Conservation (phyloP, 164 flowering plant genomes). For the Vitis riparia region DNA sequence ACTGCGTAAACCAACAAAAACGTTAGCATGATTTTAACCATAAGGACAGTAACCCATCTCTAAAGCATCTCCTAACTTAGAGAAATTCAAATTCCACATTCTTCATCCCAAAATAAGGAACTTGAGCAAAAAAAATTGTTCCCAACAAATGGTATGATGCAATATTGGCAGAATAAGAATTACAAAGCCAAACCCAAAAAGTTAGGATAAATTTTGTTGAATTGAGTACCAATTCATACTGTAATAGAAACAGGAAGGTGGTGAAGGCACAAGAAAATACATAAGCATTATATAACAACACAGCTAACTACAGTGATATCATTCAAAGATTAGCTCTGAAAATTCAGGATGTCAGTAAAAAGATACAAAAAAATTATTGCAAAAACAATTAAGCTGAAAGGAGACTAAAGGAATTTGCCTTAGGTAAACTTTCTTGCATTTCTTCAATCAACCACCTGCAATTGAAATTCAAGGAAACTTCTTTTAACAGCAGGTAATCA, state of each 20-base stretch:
- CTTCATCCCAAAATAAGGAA: background rate
- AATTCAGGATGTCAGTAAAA: too few relatives aligned
- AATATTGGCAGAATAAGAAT: background rate
- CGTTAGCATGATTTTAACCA: background rate
- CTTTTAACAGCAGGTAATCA: background rate
- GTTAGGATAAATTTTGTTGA: background rate
- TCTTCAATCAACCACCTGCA: conserved; percentile 95
- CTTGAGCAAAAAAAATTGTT: background rate
- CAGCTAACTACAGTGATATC: background rate
- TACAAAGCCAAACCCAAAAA: background rate
- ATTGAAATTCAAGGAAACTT: conserved; percentile 6
- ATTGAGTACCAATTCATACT: background rate
- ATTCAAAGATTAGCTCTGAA: background rate
- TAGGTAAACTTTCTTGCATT: conserved; percentile 85
- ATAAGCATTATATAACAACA: background rate
- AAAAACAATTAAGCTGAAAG: background rate
- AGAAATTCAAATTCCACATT: background rate
- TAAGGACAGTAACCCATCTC: too few relatives aligned
- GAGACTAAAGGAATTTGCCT: conserved; percentile 46
- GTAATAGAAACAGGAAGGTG: background rate
- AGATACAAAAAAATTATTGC: too few relatives aligned
- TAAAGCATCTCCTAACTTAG: background rate
- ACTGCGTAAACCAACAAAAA: background rate
- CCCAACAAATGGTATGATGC: too few relatives aligned
- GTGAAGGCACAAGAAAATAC: background rate